Percentiles rank a stretch among this genome's conserved stretches.
phyloP scores from a whole-genome alignment of 148 eudicot species.

The Rhododendron griersonianum region DNA sequence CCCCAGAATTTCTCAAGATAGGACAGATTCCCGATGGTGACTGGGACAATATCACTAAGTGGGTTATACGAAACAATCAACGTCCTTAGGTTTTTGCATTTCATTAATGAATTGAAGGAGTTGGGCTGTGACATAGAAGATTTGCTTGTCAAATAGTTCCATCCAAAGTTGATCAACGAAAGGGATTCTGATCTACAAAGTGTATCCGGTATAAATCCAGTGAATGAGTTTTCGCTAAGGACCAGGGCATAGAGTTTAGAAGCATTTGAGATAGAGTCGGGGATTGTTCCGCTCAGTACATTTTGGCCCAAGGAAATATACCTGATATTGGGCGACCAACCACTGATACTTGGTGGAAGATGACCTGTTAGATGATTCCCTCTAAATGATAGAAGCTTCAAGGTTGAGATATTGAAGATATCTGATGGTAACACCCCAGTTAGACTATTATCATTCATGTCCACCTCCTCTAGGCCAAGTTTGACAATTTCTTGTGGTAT shows the following conservation, averaged over 20 bases:
- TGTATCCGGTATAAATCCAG: not conserved
- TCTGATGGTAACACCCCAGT: constrained; percentile 15
- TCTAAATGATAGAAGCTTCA: not conserved
- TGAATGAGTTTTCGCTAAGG: not conserved
- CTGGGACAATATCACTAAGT: not conserved
- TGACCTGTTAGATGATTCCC: constrained; percentile 4
- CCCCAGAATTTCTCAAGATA: not conserved
- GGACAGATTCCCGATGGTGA: constrained; percentile 10
- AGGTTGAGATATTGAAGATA: constrained; percentile 24
- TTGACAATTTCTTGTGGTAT: constrained; percentile 17
- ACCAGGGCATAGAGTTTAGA: not conserved
- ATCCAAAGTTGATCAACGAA: not conserved
- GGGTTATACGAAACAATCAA: not conserved
- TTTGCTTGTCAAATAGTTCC: constrained; percentile 1
- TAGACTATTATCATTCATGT: not conserved
- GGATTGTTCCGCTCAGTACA: constrained; percentile 8
- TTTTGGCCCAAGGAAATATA: constrained; percentile 5
- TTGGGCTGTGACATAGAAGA: not conserved
- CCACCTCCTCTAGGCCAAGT: constrained; percentile 9
- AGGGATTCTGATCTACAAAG: not conserved
- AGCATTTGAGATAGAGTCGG: constrained; percentile 14
- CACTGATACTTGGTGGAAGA: constrained; percentile 7
- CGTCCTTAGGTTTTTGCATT: not conserved
- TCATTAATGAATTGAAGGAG: not conserved
- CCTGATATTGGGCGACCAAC: constrained; percentile 14